These are phyloP conservation scores for Talaromyces funiculosus DNA, from an alignment of 2,329 filamentous ascomycete species.

Conservation along the genomic window DNA sequence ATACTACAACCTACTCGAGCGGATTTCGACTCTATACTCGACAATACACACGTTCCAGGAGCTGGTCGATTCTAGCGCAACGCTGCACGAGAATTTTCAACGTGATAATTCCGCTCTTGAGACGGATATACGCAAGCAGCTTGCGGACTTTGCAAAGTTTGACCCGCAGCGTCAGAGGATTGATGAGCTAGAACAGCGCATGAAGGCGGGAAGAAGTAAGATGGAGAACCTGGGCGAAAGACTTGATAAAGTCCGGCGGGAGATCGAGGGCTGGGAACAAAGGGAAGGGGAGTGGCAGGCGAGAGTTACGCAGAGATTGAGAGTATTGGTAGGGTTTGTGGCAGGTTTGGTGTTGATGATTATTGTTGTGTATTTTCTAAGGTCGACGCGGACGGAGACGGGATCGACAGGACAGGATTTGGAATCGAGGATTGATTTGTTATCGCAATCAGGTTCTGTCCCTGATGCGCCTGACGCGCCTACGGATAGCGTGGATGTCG, in stretches of 20 bases:
- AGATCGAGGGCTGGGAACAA: constrained; percentile 40
- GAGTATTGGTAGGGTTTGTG: constrained; percentile 34
- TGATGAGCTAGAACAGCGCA: constrained; percentile 33
- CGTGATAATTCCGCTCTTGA: constrained; percentile 32
- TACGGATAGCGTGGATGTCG: neutral
- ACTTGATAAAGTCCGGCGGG: constrained; percentile 33
- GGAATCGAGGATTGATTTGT: neutral
- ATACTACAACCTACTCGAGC: constrained; percentile 45
- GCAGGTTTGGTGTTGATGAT: constrained; percentile 24
- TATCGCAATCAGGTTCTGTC: neutral
- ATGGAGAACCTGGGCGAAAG: constrained; percentile 34
- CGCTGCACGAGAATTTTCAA: constrained; percentile 35
- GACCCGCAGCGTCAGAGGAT: constrained; percentile 33
- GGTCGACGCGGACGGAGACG: neutral
- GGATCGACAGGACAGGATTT: constrained; percentile 4
- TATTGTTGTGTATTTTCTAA: constrained; percentile 25
- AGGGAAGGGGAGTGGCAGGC: constrained; percentile 40
- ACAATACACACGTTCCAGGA: constrained; percentile 39
- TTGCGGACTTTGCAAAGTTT: constrained; percentile 35
- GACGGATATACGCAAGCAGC: constrained; percentile 32
- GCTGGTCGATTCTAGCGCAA: constrained; percentile 32
- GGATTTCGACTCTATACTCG: constrained; percentile 35
- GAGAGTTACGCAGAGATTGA: constrained; percentile 32
- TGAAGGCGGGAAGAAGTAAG: constrained; percentile 30
- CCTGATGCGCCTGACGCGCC: neutral